phyloP scores from a whole-genome alignment of 2,329 filamentous ascomycete genomes.

The Chaetomium strumarium region DNA sequence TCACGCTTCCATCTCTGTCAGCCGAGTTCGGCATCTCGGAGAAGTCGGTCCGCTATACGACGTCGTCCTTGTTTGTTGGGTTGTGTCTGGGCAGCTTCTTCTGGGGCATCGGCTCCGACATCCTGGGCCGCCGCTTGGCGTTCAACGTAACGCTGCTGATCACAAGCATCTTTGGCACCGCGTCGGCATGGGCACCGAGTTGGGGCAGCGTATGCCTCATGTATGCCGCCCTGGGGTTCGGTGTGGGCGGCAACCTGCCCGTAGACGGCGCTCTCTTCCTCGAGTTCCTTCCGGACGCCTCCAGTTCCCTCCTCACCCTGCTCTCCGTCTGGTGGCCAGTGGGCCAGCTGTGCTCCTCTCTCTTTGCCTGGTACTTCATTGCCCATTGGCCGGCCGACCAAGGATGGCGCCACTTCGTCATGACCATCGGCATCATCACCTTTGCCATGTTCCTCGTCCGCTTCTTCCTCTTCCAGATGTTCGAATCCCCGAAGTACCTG shows the following conservation, averaged over 20 bases:
- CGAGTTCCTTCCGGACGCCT: constrained; percentile 72
- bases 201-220: constrained; percentile 61
- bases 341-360: constrained; percentile 66
- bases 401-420: constrained; percentile 71
- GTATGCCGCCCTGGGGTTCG: constrained; percentile 58
- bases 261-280: constrained; percentile 78
- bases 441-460: constrained; percentile 72
- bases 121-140: constrained; percentile 70
- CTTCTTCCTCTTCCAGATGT: constrained; percentile 74
- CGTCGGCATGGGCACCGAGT: constrained; percentile 59
- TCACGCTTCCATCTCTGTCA: constrained; percentile 69
- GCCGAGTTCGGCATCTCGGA: constrained; percentile 65
- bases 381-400: constrained; percentile 60
- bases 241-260: constrained; percentile 69
- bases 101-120: constrained; percentile 75
- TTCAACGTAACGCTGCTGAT: constrained; percentile 78
- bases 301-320: constrained; percentile 67
- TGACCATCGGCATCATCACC: constrained; percentile 65
- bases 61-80: constrained; percentile 68
- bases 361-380: constrained; percentile 72
- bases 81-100: constrained; percentile 72
- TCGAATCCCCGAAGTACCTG: constrained; percentile 81
- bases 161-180: constrained; percentile 67
- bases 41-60: constrained; percentile 73
- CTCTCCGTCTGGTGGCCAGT: constrained; percentile 86